Evolutionary conservation across 2,329 filamentous ascomycete genomes (phyloP).

Genomic region (Rutstroemia sp.): DNA sequence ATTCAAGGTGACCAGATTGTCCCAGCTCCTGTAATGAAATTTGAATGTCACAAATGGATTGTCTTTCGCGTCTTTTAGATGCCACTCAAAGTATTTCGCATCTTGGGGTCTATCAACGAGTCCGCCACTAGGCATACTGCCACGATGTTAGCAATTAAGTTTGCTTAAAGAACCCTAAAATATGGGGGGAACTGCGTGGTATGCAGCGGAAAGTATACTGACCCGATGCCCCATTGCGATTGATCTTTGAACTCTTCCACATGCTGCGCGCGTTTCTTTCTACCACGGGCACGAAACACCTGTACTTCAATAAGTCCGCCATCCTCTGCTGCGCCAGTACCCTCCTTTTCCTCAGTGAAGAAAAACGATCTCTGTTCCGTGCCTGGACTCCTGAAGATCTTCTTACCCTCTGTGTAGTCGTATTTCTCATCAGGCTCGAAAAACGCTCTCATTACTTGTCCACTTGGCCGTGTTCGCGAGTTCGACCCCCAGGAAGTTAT

Average conservation of each 20-base stretch:
- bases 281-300: conserved; percentile 44
- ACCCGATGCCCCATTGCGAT: conserved; percentile 47
- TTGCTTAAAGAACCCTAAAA: not conserved
- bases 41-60: conserved; percentile 45
- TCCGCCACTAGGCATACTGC: conserved; percentile 45
- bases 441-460: conserved; percentile 39
- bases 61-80: conserved; percentile 43
- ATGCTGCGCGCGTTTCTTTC: conserved; percentile 36
- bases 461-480: conserved; percentile 28
- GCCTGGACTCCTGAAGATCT: conserved; percentile 32
- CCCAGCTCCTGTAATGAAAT: conserved; percentile 50
- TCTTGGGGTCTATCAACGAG: conserved; percentile 44
- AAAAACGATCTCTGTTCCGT: conserved; percentile 47
- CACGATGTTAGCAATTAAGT: not conserved
- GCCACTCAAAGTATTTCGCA: conserved; percentile 44
- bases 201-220: conserved; percentile 25
- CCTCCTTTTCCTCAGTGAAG: conserved; percentile 29
- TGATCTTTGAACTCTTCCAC: conserved; percentile 40
- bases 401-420: conserved; percentile 33
- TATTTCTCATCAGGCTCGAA: conserved; percentile 41
- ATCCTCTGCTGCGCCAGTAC: conserved; percentile 38
- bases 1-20: conserved; percentile 40
- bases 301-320: conserved; percentile 49
- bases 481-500: conserved; percentile 47
- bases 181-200: not conserved